Base-by-base conservation (phyloP, 1,284 basidiomycete species). In the Moesziomyces sp. region DNA sequence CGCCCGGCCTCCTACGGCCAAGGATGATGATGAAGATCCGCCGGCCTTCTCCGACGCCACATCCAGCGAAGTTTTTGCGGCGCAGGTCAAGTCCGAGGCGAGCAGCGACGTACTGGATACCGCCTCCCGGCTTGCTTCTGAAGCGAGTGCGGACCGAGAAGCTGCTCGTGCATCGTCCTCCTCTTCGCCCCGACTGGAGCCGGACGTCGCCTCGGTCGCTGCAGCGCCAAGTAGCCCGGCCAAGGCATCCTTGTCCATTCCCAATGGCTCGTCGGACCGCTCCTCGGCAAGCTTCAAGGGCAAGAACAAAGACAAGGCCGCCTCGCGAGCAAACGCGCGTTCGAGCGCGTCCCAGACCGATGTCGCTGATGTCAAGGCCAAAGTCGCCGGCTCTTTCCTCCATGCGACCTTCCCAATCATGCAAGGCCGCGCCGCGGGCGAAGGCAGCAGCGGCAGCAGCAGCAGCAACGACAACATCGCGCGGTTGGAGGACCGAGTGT, bases 381-480 rank as follows among this genome's bases (percentile, higher is more conserved):
- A 63, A 26, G 23, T 67, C 1, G 19, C 64, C 28, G 16, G 35
- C 16, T 68, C 64, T 11, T 60, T 33, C 47, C 58, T 74, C 5
- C 58, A 74, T 35, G 72, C 66, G 14, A 74, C 72, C 13, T 74
- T 74, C 38, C 66, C 72, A 23, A 42, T 74, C n/a, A 26, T 65
- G 9, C 43, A 58, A 0, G 46, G 28, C 16, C 49, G 51, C 8
- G 35, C 44, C 42, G 40, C 35, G 7, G 46, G 33, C n/a, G 55
- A 66, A 33, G 38, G 35, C 46, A 60, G 63, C 52, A 46, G 24
- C n/a, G 44, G 16, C 40, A 51, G 16, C 40, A 51, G 42, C 43
- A 58, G 33, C 38, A 43, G 16, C 47, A 61, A 26, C 52, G 58
- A 21, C 52, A 53, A 46, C 40, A 66, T 66, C 13, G 52, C 62